Evolutionary conservation across 306 rosid genomes (phyloP).

Genomic region (Datisca glomerata): DNA sequence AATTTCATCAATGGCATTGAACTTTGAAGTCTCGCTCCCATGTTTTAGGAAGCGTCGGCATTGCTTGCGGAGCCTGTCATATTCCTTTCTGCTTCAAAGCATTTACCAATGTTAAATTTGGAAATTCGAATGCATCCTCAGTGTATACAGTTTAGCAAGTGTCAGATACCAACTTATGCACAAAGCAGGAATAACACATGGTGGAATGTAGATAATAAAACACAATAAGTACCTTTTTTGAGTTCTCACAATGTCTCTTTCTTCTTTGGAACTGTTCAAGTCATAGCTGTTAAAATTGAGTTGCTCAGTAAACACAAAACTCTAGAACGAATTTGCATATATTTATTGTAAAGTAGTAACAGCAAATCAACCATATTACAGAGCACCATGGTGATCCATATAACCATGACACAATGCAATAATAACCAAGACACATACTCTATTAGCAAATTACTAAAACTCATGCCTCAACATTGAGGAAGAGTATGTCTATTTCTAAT

Average conservation of each 20-base stretch:
- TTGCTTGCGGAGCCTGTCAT: slow-evolving; percentile 72
- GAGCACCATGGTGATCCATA: too few species aligned
- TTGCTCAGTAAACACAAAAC: slow-evolving; percentile 22
- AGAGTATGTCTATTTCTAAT: too few species aligned
- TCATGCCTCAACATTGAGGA: too few species aligned
- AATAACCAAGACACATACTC: too few species aligned
- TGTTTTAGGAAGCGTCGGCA: slow-evolving; percentile 58
- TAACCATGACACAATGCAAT: too few species aligned
- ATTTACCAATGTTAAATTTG: not conserved
- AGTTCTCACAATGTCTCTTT: slow-evolving; percentile 51
- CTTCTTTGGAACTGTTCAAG: slow-evolving; percentile 67
- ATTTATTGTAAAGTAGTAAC: not conserved
- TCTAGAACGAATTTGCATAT: not conserved
- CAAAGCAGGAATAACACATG: slow-evolving; percentile 3
- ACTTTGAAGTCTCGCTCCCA: slow-evolving; percentile 37
- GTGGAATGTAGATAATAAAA: slow-evolving; percentile 5
- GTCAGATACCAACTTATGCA: not conserved
- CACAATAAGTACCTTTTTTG: slow-evolving; percentile 52
- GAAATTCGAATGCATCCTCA: slow-evolving; percentile 3
- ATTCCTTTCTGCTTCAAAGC: slow-evolving; percentile 62
- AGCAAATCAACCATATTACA: not conserved
- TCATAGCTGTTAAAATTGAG: slow-evolving; percentile 57
- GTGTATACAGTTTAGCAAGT: not conserved
- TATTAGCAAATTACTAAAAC: too few species aligned
- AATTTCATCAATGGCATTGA: slow-evolving; percentile 43